Evolutionary conservation across 345 rosid genomes (phyloP), one percentile per base, ranked within the genome.

Genomic region (Gossypium turneri): DNA sequence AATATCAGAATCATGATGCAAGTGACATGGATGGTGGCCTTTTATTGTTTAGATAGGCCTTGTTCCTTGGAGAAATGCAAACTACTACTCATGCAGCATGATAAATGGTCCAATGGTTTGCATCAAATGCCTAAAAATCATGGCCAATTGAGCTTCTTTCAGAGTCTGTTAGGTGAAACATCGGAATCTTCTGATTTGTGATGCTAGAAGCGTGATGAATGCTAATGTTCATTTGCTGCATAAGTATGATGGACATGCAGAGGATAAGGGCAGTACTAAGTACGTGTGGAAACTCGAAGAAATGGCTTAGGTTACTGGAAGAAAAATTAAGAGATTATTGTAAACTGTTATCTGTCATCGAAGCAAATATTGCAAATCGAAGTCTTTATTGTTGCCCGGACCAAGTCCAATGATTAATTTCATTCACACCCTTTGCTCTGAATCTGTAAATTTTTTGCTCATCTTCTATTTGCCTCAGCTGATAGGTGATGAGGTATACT

Each of bases 41-140:
- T 76, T 70, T 64, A 38, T 51, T 34, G 53, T 76, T 70, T 61
- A 76, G 72, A 72, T 79, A 79, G 11, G 20, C 73, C 87, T 56
- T 82, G 80, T 73, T 75, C 83, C 64, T 76, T 70, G 75, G 92
- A 84, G 91, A 90, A 79, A 84, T 84, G 85, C 70, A 92, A 88
- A 79, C 73, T 82, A 34, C 67, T 76, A 56, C 75, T 73, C 47
- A 53, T 20, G 77, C 75, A 51, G 27, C 58, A 9, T 66, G 50
- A 17, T 64, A 74, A 53, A 63, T 74, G 51, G 50, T 24, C 59
- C 64, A 24, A 51, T 19, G 72, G 72, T 61, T 27, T 60, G 69
- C 80, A 34, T 74, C 73, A 75, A 75, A 44, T 77, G 67, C 68
- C 25, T 77, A 83, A 79, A 75, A 68, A 55, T 60, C 72, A 12